Conservation (phyloP, 208 protist genomes). For the Strigomonas galati region DNA sequence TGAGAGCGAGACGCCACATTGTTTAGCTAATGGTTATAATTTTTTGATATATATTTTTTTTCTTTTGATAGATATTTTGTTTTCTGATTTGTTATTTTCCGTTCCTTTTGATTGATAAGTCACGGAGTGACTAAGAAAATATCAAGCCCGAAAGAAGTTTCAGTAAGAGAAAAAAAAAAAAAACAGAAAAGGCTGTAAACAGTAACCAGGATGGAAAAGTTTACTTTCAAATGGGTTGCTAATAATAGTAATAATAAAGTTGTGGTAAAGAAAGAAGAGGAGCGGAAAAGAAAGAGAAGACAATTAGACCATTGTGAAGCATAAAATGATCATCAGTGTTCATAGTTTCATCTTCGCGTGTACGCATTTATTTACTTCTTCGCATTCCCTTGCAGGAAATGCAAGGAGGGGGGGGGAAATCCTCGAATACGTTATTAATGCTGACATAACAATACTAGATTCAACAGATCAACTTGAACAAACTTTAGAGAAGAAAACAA, state of each 20-base stretch:
- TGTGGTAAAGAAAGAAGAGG: not conserved
- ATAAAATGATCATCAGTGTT: not conserved
- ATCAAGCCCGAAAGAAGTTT: too few relatives aligned
- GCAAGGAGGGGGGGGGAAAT: not conserved
- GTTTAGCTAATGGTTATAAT: not conserved
- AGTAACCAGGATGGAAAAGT: too few relatives aligned
- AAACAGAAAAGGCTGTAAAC: conserved; percentile 3
- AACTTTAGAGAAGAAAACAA: not conserved
- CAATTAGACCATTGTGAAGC: not conserved
- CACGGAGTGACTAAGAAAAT: too few relatives aligned
- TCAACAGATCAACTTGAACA: not conserved
- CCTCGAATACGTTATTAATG: too few relatives aligned
- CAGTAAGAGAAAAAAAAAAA: conserved; percentile 6
- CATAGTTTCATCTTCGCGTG: not conserved
- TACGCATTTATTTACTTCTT: not conserved
- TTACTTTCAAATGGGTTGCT: too few relatives aligned
- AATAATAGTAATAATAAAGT: too few relatives aligned
- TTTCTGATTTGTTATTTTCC: too few relatives aligned
- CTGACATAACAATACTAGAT: not conserved
- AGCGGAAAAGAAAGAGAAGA: not conserved
- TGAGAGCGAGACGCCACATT: conserved; percentile 21
- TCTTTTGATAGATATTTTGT: too few relatives aligned
- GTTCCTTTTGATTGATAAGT: too few relatives aligned
- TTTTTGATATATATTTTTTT: not conserved
- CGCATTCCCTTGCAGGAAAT: too few relatives aligned